phyloP scores from a whole-genome alignment of 2,329 filamentous ascomycete species.

The Neopestalotiopsis sp. region DNA sequence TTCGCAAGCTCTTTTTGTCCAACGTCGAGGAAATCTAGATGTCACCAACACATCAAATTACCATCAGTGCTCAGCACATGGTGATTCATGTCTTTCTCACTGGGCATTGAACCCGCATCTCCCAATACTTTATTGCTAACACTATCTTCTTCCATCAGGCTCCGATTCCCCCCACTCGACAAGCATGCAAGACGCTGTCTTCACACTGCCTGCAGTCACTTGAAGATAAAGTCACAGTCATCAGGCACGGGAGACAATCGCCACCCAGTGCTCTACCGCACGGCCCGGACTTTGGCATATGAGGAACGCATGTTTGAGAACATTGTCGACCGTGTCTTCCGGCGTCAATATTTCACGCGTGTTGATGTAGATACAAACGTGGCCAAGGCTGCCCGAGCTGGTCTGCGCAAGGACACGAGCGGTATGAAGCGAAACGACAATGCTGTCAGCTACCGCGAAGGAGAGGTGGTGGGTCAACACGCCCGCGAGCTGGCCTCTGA shows the following conservation, averaged over 20 bases:
- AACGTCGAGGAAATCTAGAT: constrained; percentile 17
- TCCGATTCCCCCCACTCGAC: constrained; percentile 83
- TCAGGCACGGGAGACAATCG: constrained; percentile 74
- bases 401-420: constrained; percentile 18
- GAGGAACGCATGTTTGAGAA: constrained; percentile 59
- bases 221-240: constrained; percentile 85
- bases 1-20: no score
- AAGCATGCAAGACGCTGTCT: constrained; percentile 77
- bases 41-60: not conserved
- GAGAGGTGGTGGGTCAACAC: constrained; percentile 84
- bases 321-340: constrained; percentile 47
- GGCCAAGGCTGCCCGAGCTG: constrained; percentile 34
- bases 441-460: constrained; percentile 71
- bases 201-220: constrained; percentile 76
- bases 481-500: constrained; percentile 83
- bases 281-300: constrained; percentile 66
- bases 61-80: no score
- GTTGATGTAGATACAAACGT: constrained; percentile 45
- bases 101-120: no score
- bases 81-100: no score
- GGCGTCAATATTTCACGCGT: constrained; percentile 60
- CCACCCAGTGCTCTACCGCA: constrained; percentile 80
- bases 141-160: constrained; percentile 46
- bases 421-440: constrained; percentile 29
- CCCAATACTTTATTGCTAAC: not conserved